phyloP scores from a whole-genome alignment of 805 yeast genomes.

The Spathaspora passalidarum region DNA sequence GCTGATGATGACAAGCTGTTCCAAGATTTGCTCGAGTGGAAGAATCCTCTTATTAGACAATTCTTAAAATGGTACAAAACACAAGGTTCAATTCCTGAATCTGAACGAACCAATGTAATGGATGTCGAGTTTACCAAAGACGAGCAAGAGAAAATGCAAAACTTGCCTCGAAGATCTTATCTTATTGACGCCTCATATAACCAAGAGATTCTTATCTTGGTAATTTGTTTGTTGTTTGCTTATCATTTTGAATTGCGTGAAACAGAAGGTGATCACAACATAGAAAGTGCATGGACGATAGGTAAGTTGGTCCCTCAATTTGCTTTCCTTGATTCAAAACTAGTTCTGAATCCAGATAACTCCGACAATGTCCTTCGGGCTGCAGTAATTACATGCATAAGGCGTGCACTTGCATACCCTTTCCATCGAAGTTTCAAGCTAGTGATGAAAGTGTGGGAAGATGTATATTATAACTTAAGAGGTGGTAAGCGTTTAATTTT shows the following conservation, averaged over 20 bases:
- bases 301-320: constrained; percentile 85
- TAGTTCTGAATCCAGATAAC: constrained; percentile 23
- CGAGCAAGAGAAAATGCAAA: constrained; percentile 66
- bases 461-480: constrained; percentile 59
- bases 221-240: constrained; percentile 68
- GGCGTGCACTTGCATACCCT: constrained; percentile 79
- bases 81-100: constrained; percentile 24
- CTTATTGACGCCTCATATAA: constrained; percentile 48
- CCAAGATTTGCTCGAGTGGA: constrained; percentile 47
- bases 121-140: constrained; percentile 53
- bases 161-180: constrained; percentile 63
- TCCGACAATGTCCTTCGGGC: constrained; percentile 43
- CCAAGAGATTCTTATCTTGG: constrained; percentile 53
- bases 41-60: constrained; percentile 42
- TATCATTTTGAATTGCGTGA: constrained; percentile 74
- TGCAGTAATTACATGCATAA: constrained; percentile 55
- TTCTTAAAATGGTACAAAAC: constrained; percentile 49
- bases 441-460: constrained; percentile 65
- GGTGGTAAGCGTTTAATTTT: constrained; percentile 70
- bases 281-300: constrained; percentile 92
- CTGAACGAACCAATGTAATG: constrained; percentile 23
- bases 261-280: constrained; percentile 65
- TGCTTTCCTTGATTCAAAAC: constrained; percentile 62
- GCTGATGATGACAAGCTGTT: constrained; percentile 53
- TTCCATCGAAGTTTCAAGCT: constrained; percentile 70